A percentile compares a stretch with the other conserved stretches of the same genome.
Conservation (phyloP, 768 basidiomycete species). For the Lentinula detonsa region DNA sequence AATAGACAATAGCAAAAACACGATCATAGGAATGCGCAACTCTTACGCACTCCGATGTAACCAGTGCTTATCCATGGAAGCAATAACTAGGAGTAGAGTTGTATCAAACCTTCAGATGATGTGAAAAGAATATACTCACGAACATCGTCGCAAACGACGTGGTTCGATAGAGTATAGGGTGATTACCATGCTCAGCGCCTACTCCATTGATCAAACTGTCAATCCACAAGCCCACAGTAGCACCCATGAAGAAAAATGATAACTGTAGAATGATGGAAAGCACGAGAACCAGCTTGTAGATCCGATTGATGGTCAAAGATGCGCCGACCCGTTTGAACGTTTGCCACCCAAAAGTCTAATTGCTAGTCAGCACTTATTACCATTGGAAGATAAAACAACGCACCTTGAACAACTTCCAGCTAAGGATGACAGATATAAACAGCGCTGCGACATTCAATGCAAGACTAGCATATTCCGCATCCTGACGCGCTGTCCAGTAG, state of each 20-base stretch:
- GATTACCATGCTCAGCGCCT: conserved; percentile 47
- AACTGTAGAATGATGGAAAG: conserved; percentile 72
- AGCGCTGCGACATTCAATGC: conserved; percentile 57
- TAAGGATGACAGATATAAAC: conserved; percentile 55
- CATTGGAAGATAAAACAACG: neutral
- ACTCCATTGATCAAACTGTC: conserved; percentile 68
- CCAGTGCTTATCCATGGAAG: conserved; percentile 69
- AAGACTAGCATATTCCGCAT: conserved; percentile 60
- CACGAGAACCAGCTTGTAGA: conserved; percentile 67
- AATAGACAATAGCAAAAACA: conserved; percentile 56
- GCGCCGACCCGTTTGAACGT: conserved; percentile 86
- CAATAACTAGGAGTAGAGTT: conserved; percentile 37
- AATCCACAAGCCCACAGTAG: conserved; percentile 68
- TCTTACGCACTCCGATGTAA: conserved; percentile 74
- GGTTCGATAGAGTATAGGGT: conserved; percentile 45
- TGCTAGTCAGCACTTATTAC: neutral
- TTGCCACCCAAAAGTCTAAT: conserved; percentile 74
- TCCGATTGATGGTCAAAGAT: conserved; percentile 61
- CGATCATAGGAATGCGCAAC: conserved; percentile 46
- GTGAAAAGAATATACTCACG: conserved; percentile 34
- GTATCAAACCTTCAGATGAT: neutral
- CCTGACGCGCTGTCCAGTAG: conserved; percentile 59
- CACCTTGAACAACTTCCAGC: conserved; percentile 74
- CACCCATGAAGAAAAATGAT: conserved; percentile 71
- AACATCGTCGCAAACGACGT: conserved; percentile 49